Evolutionary conservation across 768 basidiomycete species (phyloP).

Genomic region (Rubroboletus pulcherrimus): DNA sequence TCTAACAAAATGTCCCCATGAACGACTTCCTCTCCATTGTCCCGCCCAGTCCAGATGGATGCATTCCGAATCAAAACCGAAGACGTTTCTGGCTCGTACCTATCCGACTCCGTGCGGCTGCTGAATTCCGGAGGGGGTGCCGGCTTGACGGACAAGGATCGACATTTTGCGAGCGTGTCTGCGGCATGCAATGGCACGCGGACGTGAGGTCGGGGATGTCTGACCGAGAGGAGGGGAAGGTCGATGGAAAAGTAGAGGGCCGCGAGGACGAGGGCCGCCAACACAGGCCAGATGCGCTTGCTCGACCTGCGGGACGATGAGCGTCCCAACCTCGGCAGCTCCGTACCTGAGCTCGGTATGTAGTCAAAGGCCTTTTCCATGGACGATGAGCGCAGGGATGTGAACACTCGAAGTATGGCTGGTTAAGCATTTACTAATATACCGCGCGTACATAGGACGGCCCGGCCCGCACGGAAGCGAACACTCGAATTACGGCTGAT

Average conservation of each 20-base stretch:
- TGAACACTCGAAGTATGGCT: background rate
- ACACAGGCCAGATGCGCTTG: conserved; percentile 16
- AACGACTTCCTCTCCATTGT: conserved; percentile 53
- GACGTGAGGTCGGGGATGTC: background rate
- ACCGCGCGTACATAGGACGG: background rate
- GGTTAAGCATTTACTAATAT: background rate
- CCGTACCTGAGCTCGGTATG: background rate
- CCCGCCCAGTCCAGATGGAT: conserved; percentile 72
- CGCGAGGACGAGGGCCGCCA: conserved; percentile 13
- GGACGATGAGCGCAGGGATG: background rate
- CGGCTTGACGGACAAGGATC: conserved; percentile 38
- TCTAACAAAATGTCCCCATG: conserved; percentile 61
- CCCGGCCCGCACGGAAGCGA: background rate
- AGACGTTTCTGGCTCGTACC: conserved; percentile 50
- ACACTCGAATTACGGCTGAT: background rate
- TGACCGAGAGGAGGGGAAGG: conserved; percentile 3
- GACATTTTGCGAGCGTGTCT: conserved; percentile 44
- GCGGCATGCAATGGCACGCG: conserved; percentile 20
- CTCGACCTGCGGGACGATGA: background rate
- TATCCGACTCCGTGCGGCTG: conserved; percentile 50
- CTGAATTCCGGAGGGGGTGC: conserved; percentile 46
- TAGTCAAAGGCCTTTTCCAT: conserved; percentile 13
- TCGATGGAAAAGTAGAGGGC: conserved; percentile 14
- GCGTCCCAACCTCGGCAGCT: background rate
- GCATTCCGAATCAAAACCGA: conserved; percentile 62